Percentiles rank a stretch among this genome's conserved stretches.
phyloP scores from a whole-genome alignment of 176 grass and related monocot species.

The Ampelocalamus luodianensis region DNA sequence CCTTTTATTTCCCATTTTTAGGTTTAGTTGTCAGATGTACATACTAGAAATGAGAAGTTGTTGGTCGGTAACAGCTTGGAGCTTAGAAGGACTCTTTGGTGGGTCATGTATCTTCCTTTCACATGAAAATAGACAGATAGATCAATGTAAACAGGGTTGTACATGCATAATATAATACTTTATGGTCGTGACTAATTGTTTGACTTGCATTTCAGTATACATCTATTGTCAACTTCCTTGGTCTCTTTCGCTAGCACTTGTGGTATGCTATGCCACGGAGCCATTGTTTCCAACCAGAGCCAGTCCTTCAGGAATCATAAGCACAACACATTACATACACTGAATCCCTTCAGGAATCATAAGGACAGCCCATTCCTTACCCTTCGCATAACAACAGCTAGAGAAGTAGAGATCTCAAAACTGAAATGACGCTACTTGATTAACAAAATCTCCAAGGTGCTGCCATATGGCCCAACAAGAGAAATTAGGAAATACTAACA shows the following conservation, averaged over 20 bases:
- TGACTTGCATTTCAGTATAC: background rate
- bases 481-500: background rate
- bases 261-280: background rate
- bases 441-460: background rate
- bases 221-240: background rate
- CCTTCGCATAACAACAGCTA: background rate
- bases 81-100: conserved; percentile 6
- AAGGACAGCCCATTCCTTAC: background rate
- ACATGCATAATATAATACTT: conserved; percentile 3
- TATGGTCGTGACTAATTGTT: background rate
- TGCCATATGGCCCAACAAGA: background rate
- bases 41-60: conserved; percentile 41
- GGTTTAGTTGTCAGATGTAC: conserved; percentile 43
- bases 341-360: background rate
- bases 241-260: background rate
- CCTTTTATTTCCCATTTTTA: conserved; percentile 26
- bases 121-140: conserved; percentile 38
- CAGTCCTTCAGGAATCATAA: background rate
- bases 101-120: conserved; percentile 35
- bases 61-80: conserved; percentile 35
- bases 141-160: conserved; percentile 36
- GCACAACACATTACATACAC: background rate
- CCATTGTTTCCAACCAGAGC: background rate
- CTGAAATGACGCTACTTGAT: background rate
- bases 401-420: background rate